phyloP scores from a whole-genome alignment of 768 basidiomycete species.

The Russula compacta region DNA sequence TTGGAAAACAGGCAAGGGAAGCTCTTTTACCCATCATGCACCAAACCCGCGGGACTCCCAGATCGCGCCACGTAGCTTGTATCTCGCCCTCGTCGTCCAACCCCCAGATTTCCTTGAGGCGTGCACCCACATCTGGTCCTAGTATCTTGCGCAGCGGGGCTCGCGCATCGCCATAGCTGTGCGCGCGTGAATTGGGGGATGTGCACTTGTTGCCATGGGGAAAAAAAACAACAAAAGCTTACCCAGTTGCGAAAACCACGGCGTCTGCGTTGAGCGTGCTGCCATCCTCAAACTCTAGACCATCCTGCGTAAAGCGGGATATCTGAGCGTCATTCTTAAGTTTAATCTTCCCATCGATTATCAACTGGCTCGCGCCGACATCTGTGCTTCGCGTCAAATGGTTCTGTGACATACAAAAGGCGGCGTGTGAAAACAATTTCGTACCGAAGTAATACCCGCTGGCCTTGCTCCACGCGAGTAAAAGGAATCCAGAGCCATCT shows the following conservation, averaged over 20 bases:
- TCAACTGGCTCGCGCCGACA: constrained; percentile 34
- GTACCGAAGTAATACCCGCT: constrained; percentile 63
- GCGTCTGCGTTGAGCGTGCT: constrained; percentile 40
- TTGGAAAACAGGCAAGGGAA: background rate
- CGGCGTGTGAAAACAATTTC: background rate
- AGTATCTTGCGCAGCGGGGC: constrained; percentile 35
- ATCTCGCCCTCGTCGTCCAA: constrained; percentile 57
- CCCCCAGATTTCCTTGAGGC: constrained; percentile 53
- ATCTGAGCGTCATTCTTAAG: constrained; percentile 37
- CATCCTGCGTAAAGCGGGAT: constrained; percentile 31
- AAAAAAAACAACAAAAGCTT: constrained; percentile 9
- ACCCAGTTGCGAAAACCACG: constrained; percentile 42
- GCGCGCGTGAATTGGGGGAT: background rate
- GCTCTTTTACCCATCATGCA: constrained; percentile 42
- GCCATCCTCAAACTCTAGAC: constrained; percentile 35
- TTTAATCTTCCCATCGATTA: constrained; percentile 41
- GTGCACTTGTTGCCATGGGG: background rate
- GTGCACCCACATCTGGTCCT: constrained; percentile 36
- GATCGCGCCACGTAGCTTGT: constrained; percentile 39
- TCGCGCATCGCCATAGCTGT: constrained; percentile 39
- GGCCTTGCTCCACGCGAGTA: constrained; percentile 36
- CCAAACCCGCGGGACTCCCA: constrained; percentile 48
- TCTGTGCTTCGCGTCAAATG: constrained; percentile 23
- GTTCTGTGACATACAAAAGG: background rate
- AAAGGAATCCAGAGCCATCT: constrained; percentile 40